These are phyloP conservation scores for Phialemoniopsis sp. DNA, from an alignment of 2,329 filamentous ascomycete genomes.

Conservation along the genomic window DNA sequence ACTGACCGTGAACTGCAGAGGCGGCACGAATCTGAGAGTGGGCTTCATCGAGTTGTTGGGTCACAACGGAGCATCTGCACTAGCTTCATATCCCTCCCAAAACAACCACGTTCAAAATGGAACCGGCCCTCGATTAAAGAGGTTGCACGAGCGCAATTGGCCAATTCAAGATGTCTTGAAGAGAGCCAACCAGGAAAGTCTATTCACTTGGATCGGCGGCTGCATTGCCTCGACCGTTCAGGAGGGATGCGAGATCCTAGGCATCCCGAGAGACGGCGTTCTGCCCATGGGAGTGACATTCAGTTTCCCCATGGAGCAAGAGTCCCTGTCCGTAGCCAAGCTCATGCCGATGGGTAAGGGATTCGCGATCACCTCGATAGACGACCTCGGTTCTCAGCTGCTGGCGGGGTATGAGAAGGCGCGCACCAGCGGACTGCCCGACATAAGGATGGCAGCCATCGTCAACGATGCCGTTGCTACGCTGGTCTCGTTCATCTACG, in stretches of 20 bases:
- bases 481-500: slow-evolving; percentile 71
- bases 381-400: slow-evolving; percentile 58
- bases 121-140: slow-evolving; percentile 31
- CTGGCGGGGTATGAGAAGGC: slow-evolving; percentile 53
- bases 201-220: slow-evolving; percentile 78
- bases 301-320: slow-evolving; percentile 66
- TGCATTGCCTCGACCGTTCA: slow-evolving; percentile 71
- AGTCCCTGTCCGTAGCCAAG: slow-evolving; percentile 56
- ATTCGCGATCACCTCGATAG: slow-evolving; percentile 56
- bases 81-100: no score
- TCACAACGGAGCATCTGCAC: slow-evolving; percentile 5
- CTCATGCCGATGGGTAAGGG: slow-evolving; percentile 69
- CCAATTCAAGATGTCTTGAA: slow-evolving; percentile 71
- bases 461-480: slow-evolving; percentile 81
- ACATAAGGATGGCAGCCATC: slow-evolving; percentile 69
- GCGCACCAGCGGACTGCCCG: slow-evolving; percentile 48
- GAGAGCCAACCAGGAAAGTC: slow-evolving; percentile 66
- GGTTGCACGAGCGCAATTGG: slow-evolving; percentile 67
- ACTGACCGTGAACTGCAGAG: slow-evolving; percentile 34
- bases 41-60: slow-evolving; percentile 61
- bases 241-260: slow-evolving; percentile 43
- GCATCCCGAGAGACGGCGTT: slow-evolving; percentile 35
- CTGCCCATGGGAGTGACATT: slow-evolving; percentile 67
- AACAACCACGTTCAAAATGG: background rate
- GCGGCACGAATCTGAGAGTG: slow-evolving; percentile 65